Evolutionary conservation across 75 land plant genomes (phyloP), one percentile per base, ranked within the genome.

Genomic region (Pseudotsuga menziesii): DNA sequence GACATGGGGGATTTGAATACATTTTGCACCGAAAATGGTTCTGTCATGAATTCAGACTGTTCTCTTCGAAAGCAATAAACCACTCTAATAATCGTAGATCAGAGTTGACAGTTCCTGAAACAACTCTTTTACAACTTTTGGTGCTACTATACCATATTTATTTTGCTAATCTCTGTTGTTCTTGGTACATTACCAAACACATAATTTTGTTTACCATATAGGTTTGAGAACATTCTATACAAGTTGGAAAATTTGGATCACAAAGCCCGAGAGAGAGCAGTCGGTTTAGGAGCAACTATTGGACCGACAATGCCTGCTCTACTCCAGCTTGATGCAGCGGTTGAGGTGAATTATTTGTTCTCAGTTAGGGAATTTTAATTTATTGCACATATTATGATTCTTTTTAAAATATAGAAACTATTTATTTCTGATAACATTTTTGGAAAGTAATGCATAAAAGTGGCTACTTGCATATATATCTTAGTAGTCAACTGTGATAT

Each of bases 211-310:
- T 54, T 73, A 12, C 44, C 3, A 26, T 73, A 57, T 80, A 96
- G 99, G 72, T 82, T 94, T 72, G 99, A 96, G 87, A 72, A 8
- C 57, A 76, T 96, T 73, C 70, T 96, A 29, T 90, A 87, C 75
- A 92, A 92, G 59, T 76, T 96, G 90, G 99, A 96, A 75, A 80
- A 89, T 73, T 77, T 92, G 82, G 99, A 96, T 81, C 89, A 92
- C 74, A 96, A 94, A 60, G 85, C 97, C 57, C 87, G 98, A 11
- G 99, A 96, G 80, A 83, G 91, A 75, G 91, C 89, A 56, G 94
- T 92, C 19, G 74, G 91, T 17, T 81, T 89, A 75, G 86, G 88
- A 56, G 70, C 92, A 52, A 85, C 88, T 76, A 80, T 94, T 86
- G 93, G 95, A 48, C 72, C 82, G 4, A 91, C 93, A 16, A 82